These are phyloP conservation scores for Trichoderma pleuroti DNA, from an alignment of 2,329 filamentous ascomycete species.

Conservation along the genomic window DNA sequence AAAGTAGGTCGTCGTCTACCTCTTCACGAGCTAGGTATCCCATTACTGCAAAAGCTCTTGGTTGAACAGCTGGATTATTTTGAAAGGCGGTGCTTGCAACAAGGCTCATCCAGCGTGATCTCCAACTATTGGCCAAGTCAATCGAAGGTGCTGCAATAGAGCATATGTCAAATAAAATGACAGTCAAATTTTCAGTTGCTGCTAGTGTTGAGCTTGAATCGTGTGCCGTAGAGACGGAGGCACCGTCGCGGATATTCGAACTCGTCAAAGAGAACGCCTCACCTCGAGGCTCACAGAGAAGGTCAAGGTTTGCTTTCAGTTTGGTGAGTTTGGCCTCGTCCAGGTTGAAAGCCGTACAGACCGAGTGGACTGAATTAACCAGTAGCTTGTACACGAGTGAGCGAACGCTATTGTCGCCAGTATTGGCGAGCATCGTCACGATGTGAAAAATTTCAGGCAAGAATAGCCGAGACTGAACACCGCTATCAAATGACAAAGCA, in stretches of 20 bases:
- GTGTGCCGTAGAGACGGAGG: conserved; percentile 52
- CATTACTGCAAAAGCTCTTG: conserved; percentile 67
- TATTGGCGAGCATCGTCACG: conserved; percentile 67
- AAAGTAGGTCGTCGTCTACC: conserved; percentile 67
- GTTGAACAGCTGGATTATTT: conserved; percentile 68
- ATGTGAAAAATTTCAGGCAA: conserved; percentile 68
- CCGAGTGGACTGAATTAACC: conserved; percentile 64
- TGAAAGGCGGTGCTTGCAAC: conserved; percentile 71
- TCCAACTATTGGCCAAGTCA: conserved; percentile 65
- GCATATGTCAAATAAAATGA: conserved; percentile 61
- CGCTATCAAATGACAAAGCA: conserved; percentile 64
- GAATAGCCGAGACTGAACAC: conserved; percentile 64
- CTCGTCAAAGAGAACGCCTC: conserved; percentile 54
- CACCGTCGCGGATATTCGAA: conserved; percentile 47
- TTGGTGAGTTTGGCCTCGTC: conserved; percentile 57
- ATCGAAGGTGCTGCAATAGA: conserved; percentile 60
- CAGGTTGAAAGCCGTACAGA: conserved; percentile 62
- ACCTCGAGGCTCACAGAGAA: conserved; percentile 56
- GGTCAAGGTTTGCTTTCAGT: conserved; percentile 53
- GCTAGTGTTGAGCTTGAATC: conserved; percentile 50
- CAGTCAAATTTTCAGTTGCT: conserved; percentile 59
- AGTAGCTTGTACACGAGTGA: conserved; percentile 60
- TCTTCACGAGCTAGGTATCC: conserved; percentile 68
- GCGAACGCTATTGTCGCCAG: conserved; percentile 55
- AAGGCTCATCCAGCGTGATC: conserved; percentile 69